Evolutionary conservation across 2,329 filamentous ascomycete genomes (phyloP).

Genomic region (Emergomyces pasteurianus): DNA sequence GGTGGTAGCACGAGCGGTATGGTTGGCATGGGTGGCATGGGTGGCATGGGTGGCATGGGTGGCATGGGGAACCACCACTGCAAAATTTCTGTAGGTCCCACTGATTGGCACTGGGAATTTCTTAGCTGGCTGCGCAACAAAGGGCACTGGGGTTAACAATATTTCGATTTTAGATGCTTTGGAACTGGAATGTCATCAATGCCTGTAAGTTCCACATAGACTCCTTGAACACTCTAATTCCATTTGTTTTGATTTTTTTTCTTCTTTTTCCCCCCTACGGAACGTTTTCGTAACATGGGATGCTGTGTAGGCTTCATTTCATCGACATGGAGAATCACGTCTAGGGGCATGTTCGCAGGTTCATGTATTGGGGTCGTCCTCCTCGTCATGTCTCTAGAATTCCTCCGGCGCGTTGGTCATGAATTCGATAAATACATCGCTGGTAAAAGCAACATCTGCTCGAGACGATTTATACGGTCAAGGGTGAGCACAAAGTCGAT

Average conservation of each 20-base stretch:
- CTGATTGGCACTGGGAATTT: background rate
- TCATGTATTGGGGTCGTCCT: slow-evolving; percentile 66
- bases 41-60: slow-evolving; percentile 9
- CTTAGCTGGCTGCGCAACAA: background rate
- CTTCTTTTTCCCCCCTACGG: too few relatives aligned
- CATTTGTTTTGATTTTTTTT: too few relatives aligned
- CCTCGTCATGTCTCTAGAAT: slow-evolving; percentile 61
- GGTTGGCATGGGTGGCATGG: slow-evolving; percentile 7
- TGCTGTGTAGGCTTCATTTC: slow-evolving; percentile 52
- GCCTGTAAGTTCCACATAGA: slow-evolving; percentile 32
- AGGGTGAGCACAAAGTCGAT: background rate
- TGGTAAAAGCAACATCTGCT: slow-evolving; percentile 34
- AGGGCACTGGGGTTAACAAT: background rate
- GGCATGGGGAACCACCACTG: slow-evolving; percentile 12
- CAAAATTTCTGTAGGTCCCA: slow-evolving; percentile 21
- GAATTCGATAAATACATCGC: slow-evolving; percentile 61
- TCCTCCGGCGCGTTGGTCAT: slow-evolving; percentile 56
- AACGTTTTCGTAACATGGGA: background rate
- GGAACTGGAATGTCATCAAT: slow-evolving; percentile 66
- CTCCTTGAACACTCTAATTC: background rate
- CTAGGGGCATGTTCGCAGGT: slow-evolving; percentile 60
- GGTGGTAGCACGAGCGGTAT: background rate
- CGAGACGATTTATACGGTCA: background rate
- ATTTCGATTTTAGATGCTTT: slow-evolving; percentile 51
- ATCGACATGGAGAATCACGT: slow-evolving; percentile 56